Percentiles rank a stretch among this genome's conserved stretches.
phyloP scores from a whole-genome alignment of 768 basidiomycete species.

The Mycena belliarum region DNA sequence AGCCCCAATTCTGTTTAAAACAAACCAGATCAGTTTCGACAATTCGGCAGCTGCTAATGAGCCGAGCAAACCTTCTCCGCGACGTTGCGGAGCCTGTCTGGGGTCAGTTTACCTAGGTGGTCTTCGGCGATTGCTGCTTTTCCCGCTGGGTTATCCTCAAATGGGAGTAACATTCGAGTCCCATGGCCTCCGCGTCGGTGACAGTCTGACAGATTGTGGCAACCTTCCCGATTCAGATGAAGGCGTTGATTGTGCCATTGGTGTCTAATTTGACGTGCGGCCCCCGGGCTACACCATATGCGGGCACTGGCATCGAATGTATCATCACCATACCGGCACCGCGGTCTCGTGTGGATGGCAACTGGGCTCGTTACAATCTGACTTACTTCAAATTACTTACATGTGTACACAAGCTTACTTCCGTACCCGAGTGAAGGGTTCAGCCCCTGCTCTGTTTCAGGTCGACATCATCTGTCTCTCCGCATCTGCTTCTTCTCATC shows the following conservation, averaged over 20 bases:
- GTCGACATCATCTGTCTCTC: neutral
- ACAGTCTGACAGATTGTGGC: constrained; percentile 12
- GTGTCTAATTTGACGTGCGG: neutral
- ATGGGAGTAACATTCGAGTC: neutral
- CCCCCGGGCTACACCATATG: neutral
- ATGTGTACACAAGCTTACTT: no score
- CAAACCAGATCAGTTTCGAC: neutral
- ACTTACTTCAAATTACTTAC: no score
- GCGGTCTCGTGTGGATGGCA: neutral
- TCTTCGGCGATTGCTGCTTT: no score
- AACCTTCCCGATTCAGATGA: constrained; percentile 5
- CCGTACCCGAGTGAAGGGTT: neutral
- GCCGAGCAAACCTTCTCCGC: no score
- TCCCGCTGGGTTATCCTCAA: neutral
- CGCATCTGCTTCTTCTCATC: neutral
- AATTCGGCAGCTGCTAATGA: no score
- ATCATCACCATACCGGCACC: constrained; percentile 7
- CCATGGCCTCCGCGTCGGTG: neutral
- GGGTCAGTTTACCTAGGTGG: no score
- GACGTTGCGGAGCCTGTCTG: no score
- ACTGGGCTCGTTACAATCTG: neutral
- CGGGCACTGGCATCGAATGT: neutral
- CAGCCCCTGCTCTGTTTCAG: neutral
- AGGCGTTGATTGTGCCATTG: constrained; percentile 8
- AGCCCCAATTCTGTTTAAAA: neutral